Base-by-base conservation (phyloP, 1,139 yeast species). In the Candida dubliniensis region DNA sequence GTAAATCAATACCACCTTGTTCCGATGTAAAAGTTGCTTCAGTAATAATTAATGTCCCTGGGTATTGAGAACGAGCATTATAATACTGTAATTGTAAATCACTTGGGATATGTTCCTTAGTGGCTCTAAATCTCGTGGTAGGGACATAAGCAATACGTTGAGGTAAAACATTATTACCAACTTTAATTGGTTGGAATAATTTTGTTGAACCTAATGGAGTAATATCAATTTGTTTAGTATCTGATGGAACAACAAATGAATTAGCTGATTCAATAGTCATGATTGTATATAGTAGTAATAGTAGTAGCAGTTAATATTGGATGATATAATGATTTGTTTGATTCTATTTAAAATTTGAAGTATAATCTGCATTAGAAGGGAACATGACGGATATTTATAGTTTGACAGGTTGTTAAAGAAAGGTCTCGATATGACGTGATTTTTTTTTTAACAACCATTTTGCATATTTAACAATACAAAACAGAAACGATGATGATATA, bases 101-200 rank as follows among this genome's bases (percentile, higher is more conserved):
- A 1, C 76, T 69, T 12, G 84, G 80, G 25, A 69, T 64, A 44
- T 63, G 62, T 35, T 71, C 71, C 5, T 42, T 51, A 4, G 61
- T 51, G 25, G 79, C 74, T 57, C 84, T 69, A 53, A 57, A 60
- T 61, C 84, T 68, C 12, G 86, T 79, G 45, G 78, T 64, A 15
- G 87, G 87, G 2, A 84, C 76, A 56, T 68, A 59, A 2, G 66
- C 79, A 13, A 81, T 55, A 47, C 83, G 66, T 57, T 79, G 73
- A 49, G 54, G 44, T 54, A 67, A 48, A 52, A 59, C 46, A 31
- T 58, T 42, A 34, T 60, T 53, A 41, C 82, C 83, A 45, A 80
- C 65, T 50, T 71, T 69, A 44, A 78, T 62, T 34, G 81, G 77
- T 49, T 74, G 63, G 66, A 80, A 79, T 9, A 76, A 55, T 47